Evolutionary conservation across 1,139 yeast genomes (phyloP), one percentile per base, ranked within the genome.

Genomic region (Taphrina populina): DNA sequence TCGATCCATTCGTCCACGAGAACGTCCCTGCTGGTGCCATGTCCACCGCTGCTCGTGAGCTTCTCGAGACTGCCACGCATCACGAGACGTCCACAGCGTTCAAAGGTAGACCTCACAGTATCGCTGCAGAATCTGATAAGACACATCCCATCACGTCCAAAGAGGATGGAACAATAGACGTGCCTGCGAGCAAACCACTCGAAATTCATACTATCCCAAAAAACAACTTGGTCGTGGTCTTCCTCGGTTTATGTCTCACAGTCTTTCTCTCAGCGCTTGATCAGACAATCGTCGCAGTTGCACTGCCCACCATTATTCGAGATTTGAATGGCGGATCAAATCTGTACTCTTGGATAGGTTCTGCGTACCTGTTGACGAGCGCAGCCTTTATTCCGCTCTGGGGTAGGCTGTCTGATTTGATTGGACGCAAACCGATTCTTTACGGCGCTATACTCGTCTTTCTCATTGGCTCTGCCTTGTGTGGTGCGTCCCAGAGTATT

Each of bases 181-280:
- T 27, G 23, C 46, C 26, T 34, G 29, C 46, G 35, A 24, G 24
- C 13, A 26, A 29, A 13, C 35, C 46, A n/a, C 2, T 26, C 6
- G 51, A 44, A 10, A 40, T 33, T 7, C 39, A 33, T 24, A 17
- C 8, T 7, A 40, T 52, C 13, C 57, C 57, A 4, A 35, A 52
- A 27, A 52, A 52, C 35, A 43, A 44, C 39, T 67, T 81, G 27
- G 44, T 61, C 0, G 57, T 76, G 4, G 76, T 81, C 10, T 64
- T 80, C 11, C 46, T 35, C 35, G 39, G 71, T 2, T 71, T 81
- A 46, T 70, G 76, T 23, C 65, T 76, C 27, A 69, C 79, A n/a
- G 64, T 82, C 59, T 82, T 83, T 63, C 68, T 83, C 32, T 77
- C 79, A 10, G 87, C 88, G 0, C 68, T 83, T 37, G 90, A 83